A percentile compares a stretch with the other conserved stretches of the same genome.
Evolutionary conservation across 306 rosid species (phyloP).

Genomic region (Malus sieversii): DNA sequence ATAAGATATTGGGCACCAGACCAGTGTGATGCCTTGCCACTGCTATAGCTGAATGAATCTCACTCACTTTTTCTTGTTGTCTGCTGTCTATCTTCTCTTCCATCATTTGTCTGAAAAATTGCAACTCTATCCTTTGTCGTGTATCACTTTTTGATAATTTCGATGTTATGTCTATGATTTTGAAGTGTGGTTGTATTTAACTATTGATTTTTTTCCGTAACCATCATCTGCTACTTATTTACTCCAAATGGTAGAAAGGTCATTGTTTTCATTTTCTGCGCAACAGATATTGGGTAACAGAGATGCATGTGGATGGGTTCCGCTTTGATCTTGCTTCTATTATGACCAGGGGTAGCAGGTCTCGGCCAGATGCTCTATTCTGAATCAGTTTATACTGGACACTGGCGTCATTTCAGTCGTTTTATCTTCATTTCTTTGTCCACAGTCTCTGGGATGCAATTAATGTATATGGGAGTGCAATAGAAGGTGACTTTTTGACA

Average conservation of each 20-base stretch:
- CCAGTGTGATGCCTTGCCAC: neutral
- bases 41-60: neutral
- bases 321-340: constrained; percentile 99
- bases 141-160: neutral
- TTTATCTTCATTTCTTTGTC: constrained; percentile 30
- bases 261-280: constrained; percentile 17
- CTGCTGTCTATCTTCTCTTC: neutral
- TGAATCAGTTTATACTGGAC: constrained; percentile 12
- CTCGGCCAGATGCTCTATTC: constrained; percentile 15
- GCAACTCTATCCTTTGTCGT: neutral
- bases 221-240: neutral
- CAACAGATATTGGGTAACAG: constrained; percentile 90
- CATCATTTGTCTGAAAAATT: neutral
- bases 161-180: neutral
- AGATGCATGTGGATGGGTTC: constrained; percentile 98
- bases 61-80: neutral
- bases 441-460: constrained; percentile 71
- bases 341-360: constrained; percentile 93
- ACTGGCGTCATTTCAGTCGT: constrained; percentile 11
- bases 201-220: neutral
- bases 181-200: constrained; percentile 4
- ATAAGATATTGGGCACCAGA: neutral
- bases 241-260: constrained; percentile 16
- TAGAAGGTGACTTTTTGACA: constrained; percentile 58
- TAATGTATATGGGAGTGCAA: constrained; percentile 68